Conservation (phyloP, 2,329 filamentous ascomycete species). For the Drechslerella stenobrocha region DNA sequence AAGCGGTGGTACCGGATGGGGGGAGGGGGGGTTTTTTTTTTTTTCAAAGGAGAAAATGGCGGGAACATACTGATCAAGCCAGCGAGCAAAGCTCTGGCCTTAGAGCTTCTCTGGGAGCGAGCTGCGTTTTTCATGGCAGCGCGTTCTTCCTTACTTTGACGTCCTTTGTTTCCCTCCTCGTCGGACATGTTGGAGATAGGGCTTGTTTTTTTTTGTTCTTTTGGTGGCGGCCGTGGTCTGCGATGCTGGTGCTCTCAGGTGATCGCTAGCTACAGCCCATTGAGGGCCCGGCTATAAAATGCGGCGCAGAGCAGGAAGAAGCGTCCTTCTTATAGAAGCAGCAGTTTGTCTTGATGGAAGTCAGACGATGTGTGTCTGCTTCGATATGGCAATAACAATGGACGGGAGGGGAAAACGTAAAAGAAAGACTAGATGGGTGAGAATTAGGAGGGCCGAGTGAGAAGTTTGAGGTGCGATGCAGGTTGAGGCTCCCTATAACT, state of each 20-base stretch:
- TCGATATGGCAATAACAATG: conserved; percentile 10
- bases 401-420: conserved; percentile 5
- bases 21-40: too few species aligned
- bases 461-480: conserved; percentile 29
- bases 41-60: background rate
- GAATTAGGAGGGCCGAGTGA: conserved; percentile 33
- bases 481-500: conserved; percentile 40
- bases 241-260: conserved; percentile 35
- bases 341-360: conserved; percentile 2
- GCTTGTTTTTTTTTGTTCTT: conserved; percentile 13
- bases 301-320: conserved; percentile 33
- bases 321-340: conserved; percentile 9
- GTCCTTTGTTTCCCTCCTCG: conserved; percentile 45
- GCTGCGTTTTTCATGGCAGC: conserved; percentile 47
- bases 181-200: conserved; percentile 32
- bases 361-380: conserved; percentile 11
- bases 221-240: conserved; percentile 19
- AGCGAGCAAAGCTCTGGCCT: conserved; percentile 30
- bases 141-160: conserved; percentile 47
- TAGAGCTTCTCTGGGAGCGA: conserved; percentile 39
- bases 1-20: background rate
- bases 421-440: conserved; percentile 10
- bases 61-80: conserved; percentile 37
- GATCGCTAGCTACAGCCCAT: conserved; percentile 45
- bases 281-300: conserved; percentile 47